Percentiles rank a stretch among this genome's conserved stretches.
Conservation (phyloP, 805 yeast genomes). For the Debaryomyces castellii region DNA sequence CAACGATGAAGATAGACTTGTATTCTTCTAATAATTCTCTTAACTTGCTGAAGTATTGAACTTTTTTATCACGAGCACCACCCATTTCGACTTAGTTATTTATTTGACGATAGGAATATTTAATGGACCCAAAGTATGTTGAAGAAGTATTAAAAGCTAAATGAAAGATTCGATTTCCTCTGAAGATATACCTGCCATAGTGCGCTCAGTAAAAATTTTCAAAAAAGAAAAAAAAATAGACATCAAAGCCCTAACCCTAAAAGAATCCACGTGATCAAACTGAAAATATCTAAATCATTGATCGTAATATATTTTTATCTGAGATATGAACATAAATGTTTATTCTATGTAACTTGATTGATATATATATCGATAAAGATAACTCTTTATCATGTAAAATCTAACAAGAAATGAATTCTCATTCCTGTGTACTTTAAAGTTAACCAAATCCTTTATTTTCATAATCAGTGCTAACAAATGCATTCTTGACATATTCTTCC, state of each 20-base stretch:
- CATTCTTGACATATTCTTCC: constrained; percentile 54
- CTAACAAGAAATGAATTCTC: no score
- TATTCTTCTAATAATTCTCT: constrained; percentile 93
- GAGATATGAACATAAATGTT: no score
- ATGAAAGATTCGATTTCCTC: not conserved
- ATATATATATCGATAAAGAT: no score
- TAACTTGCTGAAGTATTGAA: constrained; percentile 91
- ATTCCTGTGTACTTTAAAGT: no score
- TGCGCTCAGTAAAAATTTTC: constrained; percentile 2
- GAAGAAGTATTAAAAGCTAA: not conserved
- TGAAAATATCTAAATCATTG: no score
- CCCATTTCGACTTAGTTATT: constrained; percentile 93
- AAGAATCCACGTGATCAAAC: constrained; percentile 1
- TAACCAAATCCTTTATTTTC: constrained; percentile 49
- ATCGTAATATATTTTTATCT: not conserved
- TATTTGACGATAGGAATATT: constrained; percentile 84
- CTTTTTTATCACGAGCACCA: constrained; percentile 98
- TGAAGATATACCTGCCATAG: constrained; percentile 3
- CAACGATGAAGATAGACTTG: constrained; percentile 98
- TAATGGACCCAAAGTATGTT: constrained; percentile 54
- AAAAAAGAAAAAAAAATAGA: not conserved
- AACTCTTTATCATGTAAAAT: no score
- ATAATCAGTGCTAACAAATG: constrained; percentile 67
- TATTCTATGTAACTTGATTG: no score
- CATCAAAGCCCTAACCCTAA: constrained; percentile 10